phyloP scores from a whole-genome alignment of 2,329 filamentous ascomycete species.

The Ambrosiella cleistominuta region DNA sequence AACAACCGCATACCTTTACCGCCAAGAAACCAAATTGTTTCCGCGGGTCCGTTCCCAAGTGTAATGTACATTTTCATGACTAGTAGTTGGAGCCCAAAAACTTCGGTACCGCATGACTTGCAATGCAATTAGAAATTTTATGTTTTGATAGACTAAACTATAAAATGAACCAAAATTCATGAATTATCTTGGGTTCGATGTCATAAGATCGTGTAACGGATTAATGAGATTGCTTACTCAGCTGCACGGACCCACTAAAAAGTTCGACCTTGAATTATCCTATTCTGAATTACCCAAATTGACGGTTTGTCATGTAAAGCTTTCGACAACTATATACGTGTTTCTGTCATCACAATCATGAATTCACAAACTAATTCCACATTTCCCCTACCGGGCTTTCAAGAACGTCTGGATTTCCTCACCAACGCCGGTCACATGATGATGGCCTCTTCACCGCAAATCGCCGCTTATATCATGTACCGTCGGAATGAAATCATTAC shows the following conservation, averaged over 20 bases:
- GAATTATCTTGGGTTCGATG: neutral
- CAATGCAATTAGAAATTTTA: slow-evolving; percentile 1
- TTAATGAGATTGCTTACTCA: neutral
- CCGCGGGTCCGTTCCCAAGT: neutral
- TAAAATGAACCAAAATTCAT: neutral
- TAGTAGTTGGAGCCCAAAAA: neutral
- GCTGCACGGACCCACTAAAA: neutral
- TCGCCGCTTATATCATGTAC: slow-evolving; percentile 42
- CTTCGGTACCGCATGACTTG: neutral
- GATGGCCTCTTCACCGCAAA: slow-evolving; percentile 32
- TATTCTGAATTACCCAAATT: too few relatives aligned
- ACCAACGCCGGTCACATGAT: slow-evolving; percentile 43
- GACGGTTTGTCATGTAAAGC: too few relatives aligned
- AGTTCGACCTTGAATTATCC: neutral
- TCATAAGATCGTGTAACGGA: neutral
- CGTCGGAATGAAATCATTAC: slow-evolving; percentile 32
- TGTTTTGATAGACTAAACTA: slow-evolving; percentile 5
- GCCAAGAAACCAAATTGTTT: neutral
- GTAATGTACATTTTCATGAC: slow-evolving; percentile 1
- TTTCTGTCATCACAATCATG: neutral
- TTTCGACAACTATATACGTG: too few relatives aligned
- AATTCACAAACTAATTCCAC: neutral
- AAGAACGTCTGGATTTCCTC: slow-evolving; percentile 19
- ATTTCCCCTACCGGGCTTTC: slow-evolving; percentile 4
- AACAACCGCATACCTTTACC: neutral